phyloP scores from a whole-genome alignment of 345 rosid species.

The Hibiscus tridactylites region DNA sequence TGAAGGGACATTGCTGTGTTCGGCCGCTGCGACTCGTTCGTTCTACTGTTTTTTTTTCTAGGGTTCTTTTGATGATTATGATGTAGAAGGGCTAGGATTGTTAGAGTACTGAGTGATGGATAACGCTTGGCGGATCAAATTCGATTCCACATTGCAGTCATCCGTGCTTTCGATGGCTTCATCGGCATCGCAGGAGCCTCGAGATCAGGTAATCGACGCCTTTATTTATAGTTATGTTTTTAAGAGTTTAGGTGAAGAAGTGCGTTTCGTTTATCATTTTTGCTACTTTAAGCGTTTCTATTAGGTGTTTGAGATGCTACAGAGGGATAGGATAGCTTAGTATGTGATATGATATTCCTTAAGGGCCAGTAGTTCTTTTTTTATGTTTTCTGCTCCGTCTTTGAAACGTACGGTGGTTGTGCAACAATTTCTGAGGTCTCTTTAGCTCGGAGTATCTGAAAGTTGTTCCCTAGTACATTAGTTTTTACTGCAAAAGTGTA shows the following conservation, averaged over 20 bases:
- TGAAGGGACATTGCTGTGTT: not conserved
- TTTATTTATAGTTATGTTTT: not conserved
- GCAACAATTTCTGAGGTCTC: not conserved
- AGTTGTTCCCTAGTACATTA: not conserved
- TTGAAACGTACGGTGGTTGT: not conserved
- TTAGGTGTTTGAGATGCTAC: not conserved
- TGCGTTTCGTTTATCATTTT: not conserved
- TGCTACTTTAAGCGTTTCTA: not conserved
- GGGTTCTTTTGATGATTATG: constrained; percentile 8
- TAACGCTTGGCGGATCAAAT: constrained; percentile 28
- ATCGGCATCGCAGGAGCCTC: constrained; percentile 26
- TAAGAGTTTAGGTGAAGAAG: not conserved
- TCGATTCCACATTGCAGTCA: constrained; percentile 25
- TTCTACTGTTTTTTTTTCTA: not conserved
- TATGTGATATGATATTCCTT: not conserved
- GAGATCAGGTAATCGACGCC: constrained; percentile 22
- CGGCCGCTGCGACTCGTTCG: not conserved
- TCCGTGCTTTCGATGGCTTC: constrained; percentile 18
- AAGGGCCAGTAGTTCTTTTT: not conserved
- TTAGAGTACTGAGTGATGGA: constrained; percentile 24
- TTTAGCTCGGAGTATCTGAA: not conserved
- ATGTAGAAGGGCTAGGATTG: constrained; percentile 20
- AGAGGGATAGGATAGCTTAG: not conserved
- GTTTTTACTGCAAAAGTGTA: not conserved
- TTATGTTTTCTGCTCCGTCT: not conserved